A percentile compares a stretch with the other conserved stretches of the same genome.
Evolutionary conservation across 768 basidiomycete species (phyloP).

Genomic region (Gelatoporia subvermispora): DNA sequence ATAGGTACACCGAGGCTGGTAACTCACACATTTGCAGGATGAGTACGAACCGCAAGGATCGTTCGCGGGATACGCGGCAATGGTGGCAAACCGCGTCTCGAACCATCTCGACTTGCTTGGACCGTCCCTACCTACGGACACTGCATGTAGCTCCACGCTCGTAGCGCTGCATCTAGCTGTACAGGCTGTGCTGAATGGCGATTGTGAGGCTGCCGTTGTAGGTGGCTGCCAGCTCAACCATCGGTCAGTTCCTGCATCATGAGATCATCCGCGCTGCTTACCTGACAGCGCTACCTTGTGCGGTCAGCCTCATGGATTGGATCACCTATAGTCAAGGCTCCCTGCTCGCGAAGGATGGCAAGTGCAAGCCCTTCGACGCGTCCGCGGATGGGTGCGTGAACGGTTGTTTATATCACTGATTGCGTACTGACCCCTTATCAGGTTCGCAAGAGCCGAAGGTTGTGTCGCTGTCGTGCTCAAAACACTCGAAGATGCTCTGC

Average conservation of each 20-base stretch:
- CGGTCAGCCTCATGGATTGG: slow-evolving; percentile 31
- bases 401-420: no score
- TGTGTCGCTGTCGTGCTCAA: slow-evolving; percentile 36
- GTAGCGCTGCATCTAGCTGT: slow-evolving; percentile 45
- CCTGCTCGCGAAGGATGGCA: slow-evolving; percentile 36
- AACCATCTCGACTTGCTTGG: slow-evolving; percentile 38
- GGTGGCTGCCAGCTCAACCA: slow-evolving; percentile 39
- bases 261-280: no score
- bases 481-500: slow-evolving; percentile 32
- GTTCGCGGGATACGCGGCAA: slow-evolving; percentile 30
- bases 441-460: slow-evolving; percentile 37
- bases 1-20: background rate
- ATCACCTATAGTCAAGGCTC: slow-evolving; percentile 32
- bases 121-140: slow-evolving; percentile 47
- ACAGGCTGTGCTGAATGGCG: slow-evolving; percentile 37
- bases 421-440: slow-evolving; percentile 5
- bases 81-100: slow-evolving; percentile 38
- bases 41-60: slow-evolving; percentile 29
- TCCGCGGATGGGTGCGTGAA: slow-evolving; percentile 36
- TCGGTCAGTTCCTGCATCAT: no score
- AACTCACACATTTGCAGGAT: slow-evolving; percentile 22
- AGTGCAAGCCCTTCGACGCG: slow-evolving; percentile 41
- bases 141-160: slow-evolving; percentile 44
- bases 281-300: background rate
- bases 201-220: slow-evolving; percentile 45